phyloP scores from a whole-genome alignment of 257 asterid genomes.

The Nicotiana knightiana region DNA sequence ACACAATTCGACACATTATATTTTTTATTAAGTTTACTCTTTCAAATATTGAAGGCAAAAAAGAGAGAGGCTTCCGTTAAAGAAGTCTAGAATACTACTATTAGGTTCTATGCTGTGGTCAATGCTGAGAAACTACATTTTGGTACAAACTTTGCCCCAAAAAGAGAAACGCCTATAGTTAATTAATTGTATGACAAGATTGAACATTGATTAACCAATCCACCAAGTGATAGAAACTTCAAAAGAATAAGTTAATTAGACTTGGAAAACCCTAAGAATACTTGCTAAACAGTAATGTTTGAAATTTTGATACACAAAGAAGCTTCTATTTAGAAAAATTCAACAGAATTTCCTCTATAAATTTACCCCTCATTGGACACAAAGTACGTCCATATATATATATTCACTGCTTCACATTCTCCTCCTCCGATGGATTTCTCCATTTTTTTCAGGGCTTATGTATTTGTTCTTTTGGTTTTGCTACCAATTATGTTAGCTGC shows the following conservation, averaged over 20 bases:
- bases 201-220: not conserved
- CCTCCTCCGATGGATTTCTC: not conserved
- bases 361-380: not conserved
- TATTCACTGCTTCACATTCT: not conserved
- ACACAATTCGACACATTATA: no score
- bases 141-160: not conserved
- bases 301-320: constrained; percentile 5
- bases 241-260: not conserved
- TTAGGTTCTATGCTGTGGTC: not conserved
- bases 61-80: not conserved
- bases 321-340: constrained; percentile 22
- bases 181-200: not conserved
- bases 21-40: no score
- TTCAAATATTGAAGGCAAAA: no score
- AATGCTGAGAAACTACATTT: not conserved
- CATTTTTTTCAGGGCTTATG: not conserved
- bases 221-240: not conserved
- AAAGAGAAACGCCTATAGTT: not conserved
- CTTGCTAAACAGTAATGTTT: not conserved
- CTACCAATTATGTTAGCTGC: constrained; percentile 3
- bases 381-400: not conserved
- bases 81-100: no score
- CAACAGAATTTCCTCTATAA: constrained; percentile 1
- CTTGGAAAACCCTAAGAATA: not conserved
- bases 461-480: not conserved